Percentiles rank a stretch among this genome's conserved stretches.
These are phyloP conservation scores for Luvunga scandens DNA, from an alignment of 345 rosid genomes.

Conservation along the genomic window DNA sequence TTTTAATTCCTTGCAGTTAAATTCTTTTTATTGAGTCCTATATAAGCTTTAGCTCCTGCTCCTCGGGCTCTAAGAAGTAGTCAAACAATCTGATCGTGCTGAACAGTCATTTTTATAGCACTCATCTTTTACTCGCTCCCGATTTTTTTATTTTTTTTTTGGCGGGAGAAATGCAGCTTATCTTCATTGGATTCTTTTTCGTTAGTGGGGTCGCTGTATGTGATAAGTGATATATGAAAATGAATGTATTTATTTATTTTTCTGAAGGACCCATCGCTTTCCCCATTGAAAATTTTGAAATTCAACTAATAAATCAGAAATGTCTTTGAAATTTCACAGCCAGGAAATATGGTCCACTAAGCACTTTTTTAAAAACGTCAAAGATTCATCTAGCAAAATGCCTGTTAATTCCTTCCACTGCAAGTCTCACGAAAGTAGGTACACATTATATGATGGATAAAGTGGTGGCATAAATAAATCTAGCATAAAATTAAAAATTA, in stretches of 20 bases:
- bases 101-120: neutral
- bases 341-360: neutral
- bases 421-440: neutral
- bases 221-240: conserved; percentile 8
- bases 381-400: neutral
- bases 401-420: neutral
- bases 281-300: neutral
- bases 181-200: neutral
- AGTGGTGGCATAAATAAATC: neutral
- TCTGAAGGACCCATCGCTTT: neutral
- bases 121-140: neutral
- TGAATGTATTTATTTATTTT: neutral
- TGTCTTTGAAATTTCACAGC: neutral
- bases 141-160: neutral
- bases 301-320: neutral
- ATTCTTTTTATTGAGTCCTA: neutral
- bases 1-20: neutral
- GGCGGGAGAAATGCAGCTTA: neutral
- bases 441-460: neutral
- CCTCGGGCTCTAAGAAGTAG: neutral
- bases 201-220: neutral
- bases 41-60: neutral
- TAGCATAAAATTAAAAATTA: neutral
- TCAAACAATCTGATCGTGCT: neutral
- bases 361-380: neutral